Evolutionary conservation across 495 filamentous ascomycete genomes (phyloP).

Genomic region (Rostrohypoxylon terebratum): DNA sequence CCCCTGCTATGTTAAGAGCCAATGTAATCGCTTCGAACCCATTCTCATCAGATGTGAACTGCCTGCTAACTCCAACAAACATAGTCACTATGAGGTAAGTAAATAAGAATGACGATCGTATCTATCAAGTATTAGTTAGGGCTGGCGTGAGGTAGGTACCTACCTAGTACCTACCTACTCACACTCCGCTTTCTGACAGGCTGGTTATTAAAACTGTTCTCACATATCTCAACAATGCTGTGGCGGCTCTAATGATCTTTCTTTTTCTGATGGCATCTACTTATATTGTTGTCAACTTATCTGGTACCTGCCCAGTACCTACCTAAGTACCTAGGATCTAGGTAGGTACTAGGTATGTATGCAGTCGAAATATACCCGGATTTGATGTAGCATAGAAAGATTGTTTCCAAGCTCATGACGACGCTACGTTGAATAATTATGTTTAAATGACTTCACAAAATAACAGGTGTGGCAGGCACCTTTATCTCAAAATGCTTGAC

Average conservation of each 20-base stretch:
- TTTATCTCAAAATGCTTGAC: neutral
- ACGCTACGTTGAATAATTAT: conserved; percentile 16
- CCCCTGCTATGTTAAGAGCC: conserved; percentile 34
- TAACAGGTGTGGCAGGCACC: neutral
- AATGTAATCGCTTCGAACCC: conserved; percentile 25
- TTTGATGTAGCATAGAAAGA: conserved; percentile 26
- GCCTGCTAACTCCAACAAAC: conserved; percentile 26
- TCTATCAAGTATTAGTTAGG: conserved; percentile 24
- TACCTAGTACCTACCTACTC: too few relatives aligned
- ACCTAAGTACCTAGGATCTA: too few relatives aligned
- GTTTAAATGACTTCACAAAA: neutral
- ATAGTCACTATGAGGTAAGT: too few relatives aligned
- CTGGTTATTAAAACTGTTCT: neutral
- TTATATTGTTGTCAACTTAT: neutral
- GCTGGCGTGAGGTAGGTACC: conserved; percentile 20
- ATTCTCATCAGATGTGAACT: conserved; percentile 1
- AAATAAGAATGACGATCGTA: conserved; percentile 12
- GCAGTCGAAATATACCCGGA: conserved; percentile 28
- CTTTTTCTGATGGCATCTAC: neutral
- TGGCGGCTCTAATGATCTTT: conserved; percentile 8
- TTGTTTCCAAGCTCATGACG: conserved; percentile 16
- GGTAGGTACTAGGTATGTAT: too few relatives aligned
- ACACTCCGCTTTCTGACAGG: neutral
- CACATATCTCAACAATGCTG: neutral
- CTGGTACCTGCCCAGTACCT: too few relatives aligned